Evolutionary conservation across 2,329 filamentous ascomycete species (phyloP), one percentile per base, ranked within the genome.

Genomic region (Trichoderma pleuroti): DNA sequence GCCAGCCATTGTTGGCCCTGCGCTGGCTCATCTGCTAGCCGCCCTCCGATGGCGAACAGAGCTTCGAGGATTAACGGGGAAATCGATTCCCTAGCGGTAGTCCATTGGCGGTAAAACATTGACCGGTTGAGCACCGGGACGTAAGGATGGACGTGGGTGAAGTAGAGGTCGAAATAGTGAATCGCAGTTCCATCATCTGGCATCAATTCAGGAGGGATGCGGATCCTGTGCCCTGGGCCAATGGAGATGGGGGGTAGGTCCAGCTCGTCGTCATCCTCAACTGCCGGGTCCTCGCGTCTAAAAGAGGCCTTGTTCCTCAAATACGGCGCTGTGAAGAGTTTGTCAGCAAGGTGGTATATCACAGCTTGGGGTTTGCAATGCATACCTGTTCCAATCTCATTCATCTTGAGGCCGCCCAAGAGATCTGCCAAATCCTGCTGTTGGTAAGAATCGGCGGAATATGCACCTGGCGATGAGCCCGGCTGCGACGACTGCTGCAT

Each of bases 1-100:
- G 93, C 93, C 62, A 98, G 88, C 96, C 96, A 98, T 80, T 96
- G 94, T 74, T 94, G 92, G 12, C 93, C 94, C 80, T 96, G 90
- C 0, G 91, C 87, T 5, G 93, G 91, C 74, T 97, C 93, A 74
- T 96, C 93, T 1, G 94, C 90, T 72, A 97, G 86, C 46, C 93
- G 88, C 10, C 93, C 93, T 5, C 93, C 91, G 78, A 97, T 96
- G 14, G 95, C 93, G 80, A 98, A 97, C 21, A 98, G 90, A 8
- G 93, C 93, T 80, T 98, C 95, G 1, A 98, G 84, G 70, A 98
- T 86, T 36, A 98, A 84, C 0, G 95, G 94, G 0, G 96, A 98
- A 34, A 98, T 94, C 0, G 92, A 88, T n/a, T 91, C 88, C 71
- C 93, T 88, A 72, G 94, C 91, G 18, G 88, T 90, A 70, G 92